Evolutionary conservation across 2,329 filamentous ascomycete genomes (phyloP), one percentile per base, ranked within the genome.

Genomic region (Periconia sp.): DNA sequence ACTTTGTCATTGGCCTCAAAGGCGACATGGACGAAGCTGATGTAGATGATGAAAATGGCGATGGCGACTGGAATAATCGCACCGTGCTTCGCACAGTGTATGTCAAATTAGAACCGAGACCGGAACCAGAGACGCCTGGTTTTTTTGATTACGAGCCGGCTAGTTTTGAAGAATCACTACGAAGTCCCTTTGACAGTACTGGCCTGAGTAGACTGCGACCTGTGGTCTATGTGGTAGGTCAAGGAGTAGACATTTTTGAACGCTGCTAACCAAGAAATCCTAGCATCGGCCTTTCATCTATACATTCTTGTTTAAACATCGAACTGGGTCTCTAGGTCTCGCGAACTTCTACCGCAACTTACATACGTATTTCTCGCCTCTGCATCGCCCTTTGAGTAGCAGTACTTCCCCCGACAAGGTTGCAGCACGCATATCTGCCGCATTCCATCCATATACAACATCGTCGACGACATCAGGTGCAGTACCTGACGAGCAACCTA

Each of bases 231-330:
- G 82, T 87, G 44, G 85, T 75, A 62, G 50, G 72, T 63, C 17
- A 11, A 15, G 2, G 1, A 8, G 1, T 2, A 2, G 19, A 3
- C 8, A 6, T n/a, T 13, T 2, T 14, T 17, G 41, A 18, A 27
- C 14, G 6, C 20, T 46, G 30, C 50, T 49, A n/a, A 55, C 47
- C 14, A 19, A 33, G 6, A 27, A 8, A 9, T 37, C n/a, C 47
- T 47, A 74, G 71, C 78, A 86, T 69, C 83, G 82, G 20, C 90
- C 90, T 0, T 93, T 93, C 72, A 82, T 93, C 45, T 92, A 90
- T 69, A 83, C 87, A 1, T 87, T 94, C 56, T 77, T 94, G 3
- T 93, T 93, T 70, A 75, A 82, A 45, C 76, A 82, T 41, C 79
- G 79, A 45, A 87, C 87, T 7, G 79, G 83, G 50, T 82, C 84